Base-by-base conservation (phyloP, 2,329 filamentous ascomycete species). In the Zarea fungicola region DNA sequence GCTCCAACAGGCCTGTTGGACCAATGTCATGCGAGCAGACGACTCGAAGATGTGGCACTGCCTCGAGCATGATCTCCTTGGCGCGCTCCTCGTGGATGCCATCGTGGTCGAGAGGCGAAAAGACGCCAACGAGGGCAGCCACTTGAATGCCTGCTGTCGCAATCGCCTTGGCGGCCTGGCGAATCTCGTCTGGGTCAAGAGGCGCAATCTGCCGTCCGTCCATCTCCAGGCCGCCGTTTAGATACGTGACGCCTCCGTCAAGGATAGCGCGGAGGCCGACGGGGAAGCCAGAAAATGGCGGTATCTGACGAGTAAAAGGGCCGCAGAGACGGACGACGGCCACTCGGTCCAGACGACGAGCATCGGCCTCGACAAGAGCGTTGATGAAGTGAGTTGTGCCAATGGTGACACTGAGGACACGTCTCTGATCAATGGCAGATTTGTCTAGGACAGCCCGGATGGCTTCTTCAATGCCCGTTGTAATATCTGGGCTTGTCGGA, bases 341-440 rank as follows among this genome's bases (percentile, higher is more conserved):
- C 2, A 76, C 73, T 9, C 66, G 66, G 34, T 64, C 65, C 19
- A 76, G 62, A 5, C 70, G 60, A 18, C 65, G 56, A 1, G 64
- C 63, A 60, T 76, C 72, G 23, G 67, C 66, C 52, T 75, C 70
- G 10, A 75, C 65, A 6, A 76, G 64, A 0, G 73, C 72, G 56
- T 76, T 76, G 56, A 76, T 70, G 52, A 76, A 76, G 55, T 75
- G 72, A 0, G 70, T 73, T 2, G 72, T 75, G 22, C 75, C 75
- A 52, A 78, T 74, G 3, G 72, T 73, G 11, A 78, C 72, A 29
- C 69, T 73, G 32, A 70, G 57, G 6, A 78, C 67, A 11, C 65
- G 62, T 19, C 54, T 54, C 37, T 66, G 61, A 23, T 69, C 62
- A 37, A 73, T 58, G 0, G 58, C 53, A 1, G 71, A 69, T 22